These are phyloP conservation scores for Triticum dicoccoides DNA, from an alignment of 176 grass and related monocot genomes.

Conservation along the genomic window DNA sequence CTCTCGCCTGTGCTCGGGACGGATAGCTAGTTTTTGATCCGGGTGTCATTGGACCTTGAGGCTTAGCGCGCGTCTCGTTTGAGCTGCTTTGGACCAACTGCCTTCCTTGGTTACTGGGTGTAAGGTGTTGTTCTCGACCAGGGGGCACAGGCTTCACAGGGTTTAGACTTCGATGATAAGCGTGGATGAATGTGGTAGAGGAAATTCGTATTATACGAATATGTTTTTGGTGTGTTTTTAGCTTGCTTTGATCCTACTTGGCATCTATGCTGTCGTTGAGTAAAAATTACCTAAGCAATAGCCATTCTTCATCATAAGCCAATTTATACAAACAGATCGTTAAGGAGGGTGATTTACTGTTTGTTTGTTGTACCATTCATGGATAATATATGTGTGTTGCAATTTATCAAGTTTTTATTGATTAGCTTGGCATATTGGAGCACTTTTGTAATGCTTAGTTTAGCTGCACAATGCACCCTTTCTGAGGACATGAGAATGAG, in stretches of 20 bases:
- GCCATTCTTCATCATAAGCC: neutral
- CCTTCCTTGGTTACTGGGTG: neutral
- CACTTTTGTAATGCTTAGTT: neutral
- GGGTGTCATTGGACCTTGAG: conserved; percentile 12
- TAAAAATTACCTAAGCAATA: neutral
- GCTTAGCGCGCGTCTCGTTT: conserved; percentile 11
- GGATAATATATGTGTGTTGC: neutral
- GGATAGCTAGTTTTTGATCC: neutral
- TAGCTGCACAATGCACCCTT: neutral
- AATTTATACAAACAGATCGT: neutral
- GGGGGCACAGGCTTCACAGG: neutral
- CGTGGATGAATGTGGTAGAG: neutral
- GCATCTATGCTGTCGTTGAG: neutral
- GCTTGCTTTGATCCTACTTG: conserved; percentile 20
- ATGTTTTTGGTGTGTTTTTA: neutral
- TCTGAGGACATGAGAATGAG: neutral
- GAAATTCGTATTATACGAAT: neutral
- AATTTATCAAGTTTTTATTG: neutral
- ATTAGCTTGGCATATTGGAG: neutral
- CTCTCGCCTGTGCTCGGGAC: neutral
- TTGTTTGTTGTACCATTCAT: neutral
- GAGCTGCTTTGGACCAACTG: conserved; percentile 18
- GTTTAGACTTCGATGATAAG: neutral
- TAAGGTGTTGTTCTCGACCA: neutral
- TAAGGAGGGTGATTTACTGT: neutral